Base-by-base conservation (phyloP, 495 filamentous ascomycete genomes). In the Talaromyces liani region DNA sequence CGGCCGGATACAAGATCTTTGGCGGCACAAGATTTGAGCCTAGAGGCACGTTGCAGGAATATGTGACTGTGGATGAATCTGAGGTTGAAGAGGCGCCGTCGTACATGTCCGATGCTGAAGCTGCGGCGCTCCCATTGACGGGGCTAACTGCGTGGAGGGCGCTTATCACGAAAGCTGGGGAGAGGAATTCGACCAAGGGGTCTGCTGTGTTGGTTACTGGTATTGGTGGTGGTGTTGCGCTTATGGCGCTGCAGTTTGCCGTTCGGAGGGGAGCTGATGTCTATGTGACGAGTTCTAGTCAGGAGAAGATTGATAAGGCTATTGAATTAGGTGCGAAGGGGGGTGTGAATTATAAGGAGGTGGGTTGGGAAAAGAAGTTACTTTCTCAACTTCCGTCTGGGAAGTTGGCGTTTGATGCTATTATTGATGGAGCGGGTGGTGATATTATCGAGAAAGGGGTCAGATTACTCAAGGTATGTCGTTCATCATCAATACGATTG, bases 101-200 rank as follows among this genome's bases (percentile, higher is more conserved):
- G 60, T 90, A 96, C 75, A 75, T 97, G 7, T 79, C 75, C 0
- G 74, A 87, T 62, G 80, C 79, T 0, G 91, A 96, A 75, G 91
- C 88, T 0, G 93, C 92, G 0, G 91, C 90, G 14, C 67, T 97
- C 33, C 92, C 92, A 1, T 72, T 96, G 34, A 88, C 88, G 0
- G 93, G 91, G 0, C 69, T 96, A 66, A 97, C 93, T n/a, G 93
- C 80, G 10, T 97, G 90, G 89, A 78, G 93, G 36, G 92, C 93
- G 0, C 74, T 92, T 60, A 82, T 92, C 22, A 88, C 80, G 2
- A 97, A 93, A 70, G 82, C 79, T 39, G 83, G 78, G 0, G 79
- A 80, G 64, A 70, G 58, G 62, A 84, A 85, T 65, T 83, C 87
- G 0, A 65, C 75, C 18, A 64, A 73, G 7, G 90, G 88, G 4